Percentiles rank a stretch among this genome's conserved stretches.
Evolutionary conservation across 1,284 basidiomycete genomes (phyloP).

Genomic region (Tylopilus orsonianus): DNA sequence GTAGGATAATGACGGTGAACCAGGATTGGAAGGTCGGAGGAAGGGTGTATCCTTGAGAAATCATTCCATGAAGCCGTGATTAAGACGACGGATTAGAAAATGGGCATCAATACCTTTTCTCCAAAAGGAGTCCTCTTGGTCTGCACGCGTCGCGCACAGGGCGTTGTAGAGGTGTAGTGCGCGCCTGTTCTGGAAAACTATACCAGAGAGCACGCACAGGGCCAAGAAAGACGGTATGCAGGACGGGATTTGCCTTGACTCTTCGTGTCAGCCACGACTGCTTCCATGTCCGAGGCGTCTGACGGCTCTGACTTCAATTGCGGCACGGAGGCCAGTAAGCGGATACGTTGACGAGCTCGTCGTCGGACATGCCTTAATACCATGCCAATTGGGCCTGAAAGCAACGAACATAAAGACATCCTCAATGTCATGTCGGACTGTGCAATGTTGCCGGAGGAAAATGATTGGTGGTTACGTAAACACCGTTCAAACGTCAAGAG

Average conservation of each 20-base stretch:
- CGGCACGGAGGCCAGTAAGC: constrained; percentile 15
- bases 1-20: too few species aligned
- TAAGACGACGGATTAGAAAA: background rate
- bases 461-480: too few species aligned
- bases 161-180: constrained; percentile 62
- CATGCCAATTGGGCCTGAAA: constrained; percentile 10
- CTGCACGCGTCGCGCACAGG: too few species aligned
- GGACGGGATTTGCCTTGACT: constrained; percentile 51
- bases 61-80: constrained; percentile 1
- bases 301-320: constrained; percentile 9
- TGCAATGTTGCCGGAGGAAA: too few species aligned
- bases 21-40: too few species aligned
- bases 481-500: too few species aligned
- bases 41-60: too few species aligned
- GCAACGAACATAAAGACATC: too few species aligned
- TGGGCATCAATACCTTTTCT: constrained; percentile 48
- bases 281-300: constrained; percentile 3
- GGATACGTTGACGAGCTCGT: constrained; percentile 9
- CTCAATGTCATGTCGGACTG: too few species aligned
- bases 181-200: constrained; percentile 56
- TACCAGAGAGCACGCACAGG: constrained; percentile 59
- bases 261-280: constrained; percentile 59
- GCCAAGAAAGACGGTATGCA: constrained; percentile 49
- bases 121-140: constrained; percentile 60
- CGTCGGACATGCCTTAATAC: constrained; percentile 9